Evolutionary conservation across 345 rosid species (phyloP).

Genomic region (Geranium rotundifolium): DNA sequence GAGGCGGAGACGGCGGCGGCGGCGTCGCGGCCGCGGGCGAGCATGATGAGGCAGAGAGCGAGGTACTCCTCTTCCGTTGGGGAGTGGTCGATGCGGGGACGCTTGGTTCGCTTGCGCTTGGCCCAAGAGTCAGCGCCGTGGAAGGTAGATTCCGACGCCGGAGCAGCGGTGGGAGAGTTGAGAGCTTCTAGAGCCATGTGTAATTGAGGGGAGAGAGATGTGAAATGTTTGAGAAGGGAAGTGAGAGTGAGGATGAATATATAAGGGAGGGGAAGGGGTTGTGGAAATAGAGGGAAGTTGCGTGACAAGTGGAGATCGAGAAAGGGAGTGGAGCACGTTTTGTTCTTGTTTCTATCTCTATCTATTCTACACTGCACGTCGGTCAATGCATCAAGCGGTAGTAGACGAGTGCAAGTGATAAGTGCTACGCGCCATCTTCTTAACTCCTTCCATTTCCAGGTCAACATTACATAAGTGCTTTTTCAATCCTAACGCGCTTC

Average conservation of each 20-base stretch:
- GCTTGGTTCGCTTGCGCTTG: constrained; percentile 80
- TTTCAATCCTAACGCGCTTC: no score
- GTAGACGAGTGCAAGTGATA: no score
- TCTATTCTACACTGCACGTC: no score
- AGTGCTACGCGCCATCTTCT: no score
- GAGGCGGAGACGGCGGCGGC: constrained; percentile 3
- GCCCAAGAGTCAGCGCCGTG: constrained; percentile 51
- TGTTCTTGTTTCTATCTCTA: no score
- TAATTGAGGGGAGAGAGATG: neutral
- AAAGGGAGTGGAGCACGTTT: neutral
- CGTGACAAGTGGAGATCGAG: constrained; percentile 34
- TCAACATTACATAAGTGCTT: no score
- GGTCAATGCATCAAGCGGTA: no score
- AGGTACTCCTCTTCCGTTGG: constrained; percentile 77
- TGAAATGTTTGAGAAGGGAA: constrained; percentile 5
- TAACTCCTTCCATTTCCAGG: no score
- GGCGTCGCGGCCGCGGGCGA: constrained; percentile 54
- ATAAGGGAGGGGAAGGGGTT: no score
- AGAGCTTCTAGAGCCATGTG: constrained; percentile 63
- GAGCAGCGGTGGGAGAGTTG: constrained; percentile 23
- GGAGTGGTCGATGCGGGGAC: constrained; percentile 42
- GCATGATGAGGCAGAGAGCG: constrained; percentile 93
- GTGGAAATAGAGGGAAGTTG: constrained; percentile 36
- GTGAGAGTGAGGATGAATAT: constrained; percentile 2
- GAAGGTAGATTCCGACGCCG: constrained; percentile 12